Conservation (phyloP, 805 yeast genomes). For the Metschnikowia kofuensis region DNA sequence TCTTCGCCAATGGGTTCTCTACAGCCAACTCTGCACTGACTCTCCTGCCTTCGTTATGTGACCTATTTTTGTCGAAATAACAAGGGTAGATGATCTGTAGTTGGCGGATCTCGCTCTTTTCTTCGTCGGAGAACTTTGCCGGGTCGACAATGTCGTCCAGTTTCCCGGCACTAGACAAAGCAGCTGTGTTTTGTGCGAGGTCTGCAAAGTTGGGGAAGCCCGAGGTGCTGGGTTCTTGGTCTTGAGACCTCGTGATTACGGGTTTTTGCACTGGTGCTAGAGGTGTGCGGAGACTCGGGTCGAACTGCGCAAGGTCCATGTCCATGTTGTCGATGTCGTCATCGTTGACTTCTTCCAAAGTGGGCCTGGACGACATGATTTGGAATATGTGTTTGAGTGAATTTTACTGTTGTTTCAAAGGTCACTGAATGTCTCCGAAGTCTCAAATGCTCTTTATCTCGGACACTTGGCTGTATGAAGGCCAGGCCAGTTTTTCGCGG, state of each 20-base stretch:
- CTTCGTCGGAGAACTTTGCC: slow-evolving; percentile 23
- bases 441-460: too few species aligned
- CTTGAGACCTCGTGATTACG: slow-evolving; percentile 60
- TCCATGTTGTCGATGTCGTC: slow-evolving; percentile 90
- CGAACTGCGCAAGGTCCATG: slow-evolving; percentile 90
- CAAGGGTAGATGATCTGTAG: slow-evolving; percentile 86
- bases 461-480: too few species aligned
- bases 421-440: too few species aligned
- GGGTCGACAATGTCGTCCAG: slow-evolving; percentile 14
- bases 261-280: slow-evolving; percentile 65
- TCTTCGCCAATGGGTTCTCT: slow-evolving; percentile 82
- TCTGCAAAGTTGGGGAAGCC: slow-evolving; percentile 1
- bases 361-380: slow-evolving; percentile 51
- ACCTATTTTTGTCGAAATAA: slow-evolving; percentile 78
- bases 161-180: background rate
- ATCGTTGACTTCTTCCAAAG: slow-evolving; percentile 72
- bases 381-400: too few species aligned
- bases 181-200: background rate
- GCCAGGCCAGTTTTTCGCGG: too few species aligned
- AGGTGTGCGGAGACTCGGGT: slow-evolving; percentile 62
- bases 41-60: slow-evolving; percentile 81
- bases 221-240: slow-evolving; percentile 23
- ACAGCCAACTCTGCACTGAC: slow-evolving; percentile 69
- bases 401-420: too few species aligned
- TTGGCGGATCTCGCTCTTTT: slow-evolving; percentile 58